Evolutionary conservation across 768 basidiomycete species (phyloP).

Genomic region (Suillus hirtellus): DNA sequence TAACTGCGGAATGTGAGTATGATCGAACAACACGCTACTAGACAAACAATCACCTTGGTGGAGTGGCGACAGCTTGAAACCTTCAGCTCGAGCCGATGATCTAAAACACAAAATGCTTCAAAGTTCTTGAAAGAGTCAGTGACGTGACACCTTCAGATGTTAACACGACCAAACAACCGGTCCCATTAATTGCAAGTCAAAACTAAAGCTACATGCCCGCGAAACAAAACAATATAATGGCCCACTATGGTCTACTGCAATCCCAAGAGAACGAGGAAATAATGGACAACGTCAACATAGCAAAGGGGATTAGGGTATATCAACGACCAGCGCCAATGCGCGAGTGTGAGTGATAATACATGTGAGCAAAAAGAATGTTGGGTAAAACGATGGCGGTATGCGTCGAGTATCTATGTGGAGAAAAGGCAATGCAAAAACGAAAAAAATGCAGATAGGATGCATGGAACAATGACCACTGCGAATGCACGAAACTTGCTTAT

Average conservation of each 20-base stretch:
- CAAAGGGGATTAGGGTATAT: conserved; percentile 3
- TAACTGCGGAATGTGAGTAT: conserved; percentile 18
- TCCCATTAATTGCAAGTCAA: conserved; percentile 4
- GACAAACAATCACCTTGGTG: conserved; percentile 20
- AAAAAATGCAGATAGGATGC: conserved; percentile 7
- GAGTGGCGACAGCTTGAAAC: conserved; percentile 32
- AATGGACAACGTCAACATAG: not conserved
- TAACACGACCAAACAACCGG: conserved; percentile 4
- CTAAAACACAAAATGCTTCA: not conserved
- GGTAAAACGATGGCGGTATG: conserved; percentile 8
- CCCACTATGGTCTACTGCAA: not conserved
- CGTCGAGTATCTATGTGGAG: not conserved
- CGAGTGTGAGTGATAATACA: conserved; percentile 6
- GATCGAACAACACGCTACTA: conserved; percentile 7
- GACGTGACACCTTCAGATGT: not conserved
- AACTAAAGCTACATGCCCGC: conserved; percentile 9
- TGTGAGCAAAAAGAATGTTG: conserved; percentile 4
- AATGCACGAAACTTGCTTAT: conserved; percentile 1
- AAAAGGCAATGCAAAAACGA: not conserved
- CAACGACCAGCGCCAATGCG: conserved; percentile 5
- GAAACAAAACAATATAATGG: conserved; percentile 5
- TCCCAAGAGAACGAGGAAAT: not conserved
- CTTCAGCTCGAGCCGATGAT: conserved; percentile 9
- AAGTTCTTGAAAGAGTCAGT: not conserved
- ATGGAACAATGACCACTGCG: not conserved